phyloP scores from a whole-genome alignment of 768 basidiomycete genomes.

The Grammothele lineata region DNA sequence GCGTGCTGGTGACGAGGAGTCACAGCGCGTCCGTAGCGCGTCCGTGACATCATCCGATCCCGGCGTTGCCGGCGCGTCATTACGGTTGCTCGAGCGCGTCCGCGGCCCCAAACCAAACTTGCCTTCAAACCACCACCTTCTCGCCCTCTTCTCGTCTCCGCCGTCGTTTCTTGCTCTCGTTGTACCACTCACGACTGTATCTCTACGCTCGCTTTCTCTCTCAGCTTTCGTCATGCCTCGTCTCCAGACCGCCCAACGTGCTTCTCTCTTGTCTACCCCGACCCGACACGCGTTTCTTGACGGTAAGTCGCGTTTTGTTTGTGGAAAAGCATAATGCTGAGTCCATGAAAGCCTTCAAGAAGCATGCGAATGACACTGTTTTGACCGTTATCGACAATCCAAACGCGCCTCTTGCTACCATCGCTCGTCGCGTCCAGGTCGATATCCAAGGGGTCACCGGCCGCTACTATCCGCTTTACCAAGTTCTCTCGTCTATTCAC shows the following conservation, averaged over 20 bases:
- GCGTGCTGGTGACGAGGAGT: background rate
- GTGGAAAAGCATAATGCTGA: too few relatives aligned
- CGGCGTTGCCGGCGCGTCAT: too few relatives aligned
- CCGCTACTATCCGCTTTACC: constrained; percentile 6
- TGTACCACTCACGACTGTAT: background rate
- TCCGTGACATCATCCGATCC: too few relatives aligned
- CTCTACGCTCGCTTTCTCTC: background rate
- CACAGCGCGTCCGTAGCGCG: background rate
- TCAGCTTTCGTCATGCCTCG: constrained; percentile 8
- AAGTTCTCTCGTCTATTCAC: constrained; percentile 5
- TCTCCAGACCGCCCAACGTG: constrained; percentile 5
- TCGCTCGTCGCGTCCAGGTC: constrained; percentile 13
- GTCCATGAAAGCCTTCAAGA: too few relatives aligned
- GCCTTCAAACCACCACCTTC: background rate
- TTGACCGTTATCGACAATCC: too few relatives aligned
- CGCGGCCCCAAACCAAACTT: background rate
- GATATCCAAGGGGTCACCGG: constrained; percentile 8
- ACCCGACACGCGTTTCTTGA: constrained; percentile 6
- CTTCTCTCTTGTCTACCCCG: constrained; percentile 5
- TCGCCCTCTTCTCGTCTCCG: background rate
- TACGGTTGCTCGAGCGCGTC: background rate
- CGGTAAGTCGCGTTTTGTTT: background rate
- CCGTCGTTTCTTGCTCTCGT: background rate
- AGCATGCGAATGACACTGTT: too few relatives aligned
- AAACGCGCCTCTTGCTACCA: background rate